Base-by-base conservation (phyloP, 164 flowering plant genomes). In the Liriodendron chinense region DNA sequence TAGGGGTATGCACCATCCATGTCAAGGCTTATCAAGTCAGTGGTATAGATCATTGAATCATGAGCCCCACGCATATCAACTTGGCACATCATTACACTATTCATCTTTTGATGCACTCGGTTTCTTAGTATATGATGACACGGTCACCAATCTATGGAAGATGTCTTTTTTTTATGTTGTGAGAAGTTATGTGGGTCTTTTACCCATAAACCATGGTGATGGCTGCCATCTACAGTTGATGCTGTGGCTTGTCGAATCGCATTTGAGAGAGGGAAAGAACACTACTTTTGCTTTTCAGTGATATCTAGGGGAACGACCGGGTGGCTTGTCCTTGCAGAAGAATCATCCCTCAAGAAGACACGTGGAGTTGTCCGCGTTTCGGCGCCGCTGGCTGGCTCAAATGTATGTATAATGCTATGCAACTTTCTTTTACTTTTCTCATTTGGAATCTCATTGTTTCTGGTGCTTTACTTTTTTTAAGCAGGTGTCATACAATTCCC, bases 211-310 rank as follows among this genome's bases (percentile, higher is more conserved):
- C 59, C 21, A 14, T 34, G 50, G 21, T 77, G 69, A 72, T 74
- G 75, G 69, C 43, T 69, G 16, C 74, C 71, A 67, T 81, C 63
- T 86, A 34, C 90, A 96, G 97, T 79, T 78, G 96, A 89, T 89
- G 97, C 96, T 26, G 84, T 92, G 82, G 93, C 99, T 80, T 96
- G 99, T 83, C 90, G 90, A 87, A 92, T 94, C 78, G 89, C 99
- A 66, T 96, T 96, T 84, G 98, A 96, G 84, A 87, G 92, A 80
- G 97, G 97, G 24, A 94, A 89, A 83, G 98, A 94, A 72, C 96
- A 97, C 2, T 93, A 90, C 70, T 89, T 96, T 85, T 78, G 21
- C 79, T 92, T 96, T 78, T 77, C 91, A 71, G 89, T 94, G 20
- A 28, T 85, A 49, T 85, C 93, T n/a, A 49, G 82, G 61, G 98